These are phyloP conservation scores for Carpinus viminea DNA, from an alignment of 306 rosid species.

Conservation along the genomic window DNA sequence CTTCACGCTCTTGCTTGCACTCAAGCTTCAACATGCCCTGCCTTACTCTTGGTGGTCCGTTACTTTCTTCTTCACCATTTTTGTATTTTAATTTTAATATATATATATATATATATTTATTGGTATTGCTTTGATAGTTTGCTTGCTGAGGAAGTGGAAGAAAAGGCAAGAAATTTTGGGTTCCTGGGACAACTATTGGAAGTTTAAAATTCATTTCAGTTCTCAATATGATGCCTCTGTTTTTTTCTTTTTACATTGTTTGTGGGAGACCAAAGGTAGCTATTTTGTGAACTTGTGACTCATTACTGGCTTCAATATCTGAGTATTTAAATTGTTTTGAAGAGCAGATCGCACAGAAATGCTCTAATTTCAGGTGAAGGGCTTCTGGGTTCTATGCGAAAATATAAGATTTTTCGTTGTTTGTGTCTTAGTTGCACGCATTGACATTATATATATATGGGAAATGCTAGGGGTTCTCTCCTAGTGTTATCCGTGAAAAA, in stretches of 20 bases:
- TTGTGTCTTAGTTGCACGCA: not conserved
- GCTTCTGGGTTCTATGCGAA: not conserved
- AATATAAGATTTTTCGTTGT: not conserved
- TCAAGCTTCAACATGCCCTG: slow-evolving; percentile 60
- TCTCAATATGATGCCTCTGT: not conserved
- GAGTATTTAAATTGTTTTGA: slow-evolving; percentile 1
- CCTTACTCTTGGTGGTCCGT: slow-evolving; percentile 78
- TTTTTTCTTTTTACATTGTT: not conserved
- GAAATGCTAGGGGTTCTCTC: too few relatives aligned
- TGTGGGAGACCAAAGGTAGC: slow-evolving; percentile 19
- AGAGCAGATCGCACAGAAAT: slow-evolving; percentile 13
- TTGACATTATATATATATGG: not conserved
- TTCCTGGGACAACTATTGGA: not conserved
- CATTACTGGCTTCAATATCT: slow-evolving; percentile 29
- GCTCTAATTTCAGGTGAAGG: slow-evolving; percentile 4
- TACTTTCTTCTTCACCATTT: not conserved
- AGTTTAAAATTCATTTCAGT: not conserved
- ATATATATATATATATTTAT: not conserved
- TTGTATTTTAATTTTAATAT: not conserved
- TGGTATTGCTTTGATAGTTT: not conserved
- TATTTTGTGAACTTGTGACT: slow-evolving; percentile 13
- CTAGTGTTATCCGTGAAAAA: too few relatives aligned
- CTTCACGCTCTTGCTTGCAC: slow-evolving; percentile 66
- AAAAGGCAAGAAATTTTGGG: not conserved
- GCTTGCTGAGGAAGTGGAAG: slow-evolving; percentile 18